phyloP scores from a whole-genome alignment of 2,329 filamentous ascomycete genomes.

The Waltergamsia citrina region DNA sequence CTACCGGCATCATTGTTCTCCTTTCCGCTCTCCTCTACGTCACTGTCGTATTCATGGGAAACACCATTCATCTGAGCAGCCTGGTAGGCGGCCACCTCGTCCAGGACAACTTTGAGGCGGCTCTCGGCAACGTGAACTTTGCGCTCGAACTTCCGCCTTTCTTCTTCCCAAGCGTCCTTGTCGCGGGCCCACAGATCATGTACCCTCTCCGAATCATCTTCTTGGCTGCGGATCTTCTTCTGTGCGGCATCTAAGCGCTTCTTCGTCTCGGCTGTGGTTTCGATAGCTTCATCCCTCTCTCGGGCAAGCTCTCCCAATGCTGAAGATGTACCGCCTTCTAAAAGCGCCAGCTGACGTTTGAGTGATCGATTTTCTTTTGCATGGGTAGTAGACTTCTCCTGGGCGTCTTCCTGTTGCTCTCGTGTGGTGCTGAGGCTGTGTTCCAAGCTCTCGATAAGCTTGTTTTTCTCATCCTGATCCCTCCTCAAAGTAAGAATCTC shows the following conservation, averaged over 20 bases:
- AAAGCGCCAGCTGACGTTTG: slow-evolving; percentile 74
- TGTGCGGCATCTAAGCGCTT: slow-evolving; percentile 69
- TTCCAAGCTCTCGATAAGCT: slow-evolving; percentile 79
- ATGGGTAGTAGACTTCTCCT: slow-evolving; percentile 49
- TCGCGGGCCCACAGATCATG: slow-evolving; percentile 79
- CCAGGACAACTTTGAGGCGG: slow-evolving; percentile 72
- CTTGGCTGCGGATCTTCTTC: slow-evolving; percentile 67
- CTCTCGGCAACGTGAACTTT: slow-evolving; percentile 86
- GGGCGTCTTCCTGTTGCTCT: slow-evolving; percentile 65
- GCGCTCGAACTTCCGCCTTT: slow-evolving; percentile 72
- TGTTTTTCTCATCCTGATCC: slow-evolving; percentile 84
- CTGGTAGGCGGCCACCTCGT: slow-evolving; percentile 71
- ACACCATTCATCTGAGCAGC: slow-evolving; percentile 35
- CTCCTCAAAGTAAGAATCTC: slow-evolving; percentile 82
- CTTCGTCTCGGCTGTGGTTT: slow-evolving; percentile 60
- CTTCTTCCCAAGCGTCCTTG: slow-evolving; percentile 75
- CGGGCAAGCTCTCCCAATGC: slow-evolving; percentile 74
- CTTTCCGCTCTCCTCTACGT: slow-evolving; percentile 49
- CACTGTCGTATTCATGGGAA: slow-evolving; percentile 37
- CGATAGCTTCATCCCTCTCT: slow-evolving; percentile 78
- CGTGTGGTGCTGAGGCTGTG: slow-evolving; percentile 59
- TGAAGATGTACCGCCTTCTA: slow-evolving; percentile 82
- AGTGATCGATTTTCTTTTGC: slow-evolving; percentile 71
- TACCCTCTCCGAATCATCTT: slow-evolving; percentile 72
- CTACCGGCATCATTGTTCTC: slow-evolving; percentile 66